Conservation (phyloP, 208 protist genomes). For the Wallacemonas sp. region DNA sequence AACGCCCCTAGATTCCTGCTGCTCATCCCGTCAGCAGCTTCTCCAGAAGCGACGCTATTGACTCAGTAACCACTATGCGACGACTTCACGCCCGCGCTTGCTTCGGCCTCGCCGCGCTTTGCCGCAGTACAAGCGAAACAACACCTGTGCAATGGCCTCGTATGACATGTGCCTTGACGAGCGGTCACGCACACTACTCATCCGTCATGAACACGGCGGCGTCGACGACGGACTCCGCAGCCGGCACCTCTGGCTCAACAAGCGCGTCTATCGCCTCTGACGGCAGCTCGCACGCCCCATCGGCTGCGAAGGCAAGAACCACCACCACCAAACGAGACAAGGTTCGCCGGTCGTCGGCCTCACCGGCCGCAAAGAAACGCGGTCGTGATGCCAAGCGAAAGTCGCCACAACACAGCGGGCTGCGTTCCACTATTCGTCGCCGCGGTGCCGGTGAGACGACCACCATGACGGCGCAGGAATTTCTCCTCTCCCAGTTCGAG, state of each 20-base stretch:
- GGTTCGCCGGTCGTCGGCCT: neutral
- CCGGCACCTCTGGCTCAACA: slow-evolving; percentile 8
- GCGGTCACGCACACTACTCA: neutral
- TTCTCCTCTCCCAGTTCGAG: neutral
- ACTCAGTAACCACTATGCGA: too few species aligned
- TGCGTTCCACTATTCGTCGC: neutral
- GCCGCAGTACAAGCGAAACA: neutral
- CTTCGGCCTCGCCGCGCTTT: neutral
- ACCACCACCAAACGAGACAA: neutral
- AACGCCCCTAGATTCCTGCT: too few species aligned
- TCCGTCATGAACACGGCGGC: slow-evolving; percentile 5
- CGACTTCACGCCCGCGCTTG: slow-evolving; percentile 1
- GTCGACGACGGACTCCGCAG: neutral
- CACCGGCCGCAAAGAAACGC: neutral
- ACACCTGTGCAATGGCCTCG: neutral
- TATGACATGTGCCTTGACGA: neutral
- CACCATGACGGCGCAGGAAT: neutral
- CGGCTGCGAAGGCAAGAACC: neutral
- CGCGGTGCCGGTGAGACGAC: neutral
- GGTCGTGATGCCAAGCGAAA: neutral
- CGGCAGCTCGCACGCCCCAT: neutral
- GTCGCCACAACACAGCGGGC: neutral
- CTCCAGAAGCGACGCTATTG: too few species aligned
- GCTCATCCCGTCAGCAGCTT: too few species aligned
- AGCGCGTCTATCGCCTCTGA: neutral